A percentile compares a stretch with the other conserved stretches of the same genome.
These are phyloP conservation scores for Flaveria floridana DNA, from an alignment of 140 eudicot genomes.

Conservation along the genomic window DNA sequence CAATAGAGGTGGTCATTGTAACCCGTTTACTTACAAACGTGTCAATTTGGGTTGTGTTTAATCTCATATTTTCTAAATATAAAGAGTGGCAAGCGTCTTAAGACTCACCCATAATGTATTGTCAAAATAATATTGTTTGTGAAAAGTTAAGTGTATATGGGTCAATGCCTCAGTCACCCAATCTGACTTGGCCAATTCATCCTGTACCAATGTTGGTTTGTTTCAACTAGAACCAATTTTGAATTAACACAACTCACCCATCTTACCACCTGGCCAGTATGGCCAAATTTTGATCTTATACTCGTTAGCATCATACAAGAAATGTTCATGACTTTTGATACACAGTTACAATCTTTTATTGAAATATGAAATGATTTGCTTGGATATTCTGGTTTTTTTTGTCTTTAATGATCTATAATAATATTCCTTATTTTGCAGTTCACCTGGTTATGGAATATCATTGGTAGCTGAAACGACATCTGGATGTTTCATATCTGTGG, in stretches of 20 bases:
- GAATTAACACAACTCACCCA: neutral
- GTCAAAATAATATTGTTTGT: neutral
- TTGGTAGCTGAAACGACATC: constrained; percentile 88
- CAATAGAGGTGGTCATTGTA: neutral
- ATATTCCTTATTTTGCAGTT: constrained; percentile 42
- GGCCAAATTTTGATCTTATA: neutral
- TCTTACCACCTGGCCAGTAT: neutral
- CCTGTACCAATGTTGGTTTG: neutral
- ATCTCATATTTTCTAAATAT: no score
- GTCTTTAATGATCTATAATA: neutral
- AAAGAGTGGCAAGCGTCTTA: neutral
- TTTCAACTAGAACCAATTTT: neutral
- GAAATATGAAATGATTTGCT: neutral
- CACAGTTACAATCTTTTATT: neutral
- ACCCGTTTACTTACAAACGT: neutral
- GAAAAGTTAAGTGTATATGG: neutral
- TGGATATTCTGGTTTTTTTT: constrained; percentile 1
- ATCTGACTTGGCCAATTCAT: neutral
- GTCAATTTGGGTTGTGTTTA: neutral
- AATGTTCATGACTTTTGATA: neutral
- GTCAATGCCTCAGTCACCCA: neutral
- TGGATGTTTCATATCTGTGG: constrained; percentile 85
- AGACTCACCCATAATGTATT: neutral
- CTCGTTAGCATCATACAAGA: neutral
- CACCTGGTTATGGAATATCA: constrained; percentile 92